Evolutionary conservation across 164 flowering plant species (phyloP).

Genomic region (Stephania cephalantha): DNA sequence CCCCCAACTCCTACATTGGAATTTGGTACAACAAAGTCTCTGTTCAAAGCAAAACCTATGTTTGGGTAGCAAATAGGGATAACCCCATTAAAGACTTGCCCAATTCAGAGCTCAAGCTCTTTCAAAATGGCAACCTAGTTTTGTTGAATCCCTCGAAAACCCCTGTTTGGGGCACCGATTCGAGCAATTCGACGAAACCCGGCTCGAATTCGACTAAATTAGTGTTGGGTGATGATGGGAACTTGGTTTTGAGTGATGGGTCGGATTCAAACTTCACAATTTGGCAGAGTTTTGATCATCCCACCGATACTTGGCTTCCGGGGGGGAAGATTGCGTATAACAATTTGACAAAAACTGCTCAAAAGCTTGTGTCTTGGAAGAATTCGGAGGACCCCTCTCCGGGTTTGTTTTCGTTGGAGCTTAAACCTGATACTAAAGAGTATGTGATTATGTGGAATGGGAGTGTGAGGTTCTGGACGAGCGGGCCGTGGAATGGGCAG

Average conservation of each 20-base stretch:
- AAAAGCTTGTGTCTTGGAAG: conserved; percentile 55
- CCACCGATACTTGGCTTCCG: conserved; percentile 37
- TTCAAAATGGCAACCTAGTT: conserved; percentile 20
- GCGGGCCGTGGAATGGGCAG: conserved; percentile 17
- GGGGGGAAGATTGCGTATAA: conserved; percentile 39
- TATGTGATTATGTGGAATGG: conserved; percentile 8
- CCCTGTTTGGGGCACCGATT: conserved; percentile 20
- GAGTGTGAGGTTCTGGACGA: conserved; percentile 12
- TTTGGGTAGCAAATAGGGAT: conserved; percentile 31
- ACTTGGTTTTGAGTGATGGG: conserved; percentile 22
- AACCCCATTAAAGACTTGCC: conserved; percentile 11
- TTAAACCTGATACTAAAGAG: conserved; percentile 4
- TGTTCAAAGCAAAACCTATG: conserved; percentile 4
- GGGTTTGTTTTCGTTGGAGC: conserved; percentile 25
- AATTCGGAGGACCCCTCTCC: conserved; percentile 56
- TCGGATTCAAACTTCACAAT: conserved; percentile 21
- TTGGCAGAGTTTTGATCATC: conserved; percentile 69
- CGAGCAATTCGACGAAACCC: conserved; percentile 14
- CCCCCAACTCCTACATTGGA: conserved; percentile 18
- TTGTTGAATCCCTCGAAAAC: conserved; percentile 13
- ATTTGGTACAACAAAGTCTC: conserved; percentile 19
- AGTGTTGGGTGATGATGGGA: conserved; percentile 26
- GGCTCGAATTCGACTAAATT: conserved; percentile 12
- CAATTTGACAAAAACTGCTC: conserved; percentile 26
- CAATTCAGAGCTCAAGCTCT: conserved; percentile 14